Base-by-base conservation (phyloP, 2,329 filamentous ascomycete genomes). In the Pyricularia pennisetigena region DNA sequence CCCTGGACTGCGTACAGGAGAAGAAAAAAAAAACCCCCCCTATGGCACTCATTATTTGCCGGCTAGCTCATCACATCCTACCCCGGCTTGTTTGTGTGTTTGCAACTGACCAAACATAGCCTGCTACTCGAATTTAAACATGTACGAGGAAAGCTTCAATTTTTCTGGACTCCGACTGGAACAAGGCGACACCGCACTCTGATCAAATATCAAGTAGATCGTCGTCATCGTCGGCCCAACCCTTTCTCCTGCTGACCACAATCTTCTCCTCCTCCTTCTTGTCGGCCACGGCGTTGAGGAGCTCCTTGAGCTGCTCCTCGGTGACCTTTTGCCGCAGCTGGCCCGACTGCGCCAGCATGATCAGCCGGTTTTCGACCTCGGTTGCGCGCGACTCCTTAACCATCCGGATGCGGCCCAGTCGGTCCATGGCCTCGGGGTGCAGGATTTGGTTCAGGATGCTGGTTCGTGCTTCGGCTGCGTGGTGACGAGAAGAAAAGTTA, bases 331-430 rank as follows among this genome's bases (percentile, higher is more conserved):
- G 82, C 68, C 92, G 84, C 74, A 99, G 83, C 82, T 98, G 95
- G 28, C 94, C 94, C 28, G 89, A 87, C 75, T 93, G 88, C 69
- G 95, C 94, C 69, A 99, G 86, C 88, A 90, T 93, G 78, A 99
- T 94, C 68, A 99, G 86, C 66, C 94, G 82, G 83, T 96, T 94
- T 82, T 99, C 95, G 69, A 99, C 88, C 75, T 97, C 93, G 70
- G 85, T 86, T 49, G 95, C 95, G 74, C 95, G 92, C 73, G 90
- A 89, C 77, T 94, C 93, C 81, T 98, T 98, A 76, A 99, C 95
- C 70, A 99, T 88, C 41, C 94, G 90, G 81, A 99, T 98, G 72
- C 95, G 92, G 69, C 92, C 93, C 0, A 99, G 86, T 16, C 95
- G 91, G 81, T 99, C 95, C 70, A 93, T 91, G 23, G 95, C 95